These are phyloP conservation scores for Solanum megistacrolobum DNA, from an alignment of 257 asterid genomes.

Conservation along the genomic window DNA sequence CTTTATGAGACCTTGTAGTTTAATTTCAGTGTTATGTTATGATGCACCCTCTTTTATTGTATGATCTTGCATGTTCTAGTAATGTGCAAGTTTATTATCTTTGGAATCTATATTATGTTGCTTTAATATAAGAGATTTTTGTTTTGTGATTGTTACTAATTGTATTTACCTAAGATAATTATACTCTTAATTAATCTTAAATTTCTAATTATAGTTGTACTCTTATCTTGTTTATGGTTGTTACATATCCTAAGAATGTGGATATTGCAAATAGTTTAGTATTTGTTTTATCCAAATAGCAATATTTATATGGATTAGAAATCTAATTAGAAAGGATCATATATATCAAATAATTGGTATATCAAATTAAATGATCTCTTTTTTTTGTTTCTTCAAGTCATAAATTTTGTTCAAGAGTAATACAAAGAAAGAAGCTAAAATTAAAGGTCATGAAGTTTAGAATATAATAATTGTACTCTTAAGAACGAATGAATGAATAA, in stretches of 20 bases:
- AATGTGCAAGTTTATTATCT: not conserved
- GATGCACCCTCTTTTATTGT: not conserved
- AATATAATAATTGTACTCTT: no score
- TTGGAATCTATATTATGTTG: not conserved
- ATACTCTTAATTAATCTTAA: not conserved
- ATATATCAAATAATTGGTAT: no score
- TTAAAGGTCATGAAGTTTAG: no score
- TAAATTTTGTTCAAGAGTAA: no score
- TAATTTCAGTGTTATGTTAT: not conserved
- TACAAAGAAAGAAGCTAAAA: no score
- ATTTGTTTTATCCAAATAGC: not conserved
- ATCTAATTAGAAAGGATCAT: not conserved
- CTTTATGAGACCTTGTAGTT: not conserved
- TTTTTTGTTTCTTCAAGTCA: no score
- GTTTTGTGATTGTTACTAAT: not conserved
- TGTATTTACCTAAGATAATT: not conserved
- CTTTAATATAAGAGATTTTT: not conserved
- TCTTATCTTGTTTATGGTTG: not conserved
- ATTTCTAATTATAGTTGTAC: not conserved
- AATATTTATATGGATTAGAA: not conserved
- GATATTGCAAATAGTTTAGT: not conserved
- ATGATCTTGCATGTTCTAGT: not conserved
- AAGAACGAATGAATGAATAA: no score
- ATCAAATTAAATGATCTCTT: no score
- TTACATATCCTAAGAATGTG: not conserved